A percentile compares a stretch with the other conserved stretches of the same genome.
Evolutionary conservation across 2,329 filamentous ascomycete species (phyloP).

Genomic region (Aspergillus novoparasiticus): DNA sequence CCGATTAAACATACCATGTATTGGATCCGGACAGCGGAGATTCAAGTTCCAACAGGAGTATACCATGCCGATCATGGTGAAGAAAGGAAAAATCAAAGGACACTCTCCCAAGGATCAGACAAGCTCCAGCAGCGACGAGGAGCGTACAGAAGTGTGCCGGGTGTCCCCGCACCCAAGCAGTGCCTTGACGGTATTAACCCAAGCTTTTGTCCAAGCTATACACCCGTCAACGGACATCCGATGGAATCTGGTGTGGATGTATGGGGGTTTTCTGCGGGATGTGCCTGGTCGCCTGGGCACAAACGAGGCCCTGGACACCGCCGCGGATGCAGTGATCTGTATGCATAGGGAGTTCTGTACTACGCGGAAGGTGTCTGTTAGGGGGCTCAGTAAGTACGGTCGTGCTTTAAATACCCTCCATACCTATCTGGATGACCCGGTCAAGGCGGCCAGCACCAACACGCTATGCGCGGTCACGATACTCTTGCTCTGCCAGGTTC

Average conservation of each 20-base stretch:
- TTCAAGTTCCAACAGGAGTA: slow-evolving; percentile 53
- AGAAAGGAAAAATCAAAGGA: not conserved
- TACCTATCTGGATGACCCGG: slow-evolving; percentile 32
- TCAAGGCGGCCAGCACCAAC: slow-evolving; percentile 33
- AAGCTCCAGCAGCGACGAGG: not conserved
- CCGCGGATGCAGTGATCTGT: slow-evolving; percentile 33
- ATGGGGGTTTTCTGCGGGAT: slow-evolving; percentile 50
- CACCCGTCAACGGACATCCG: slow-evolving; percentile 45
- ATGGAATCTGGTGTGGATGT: slow-evolving; percentile 51
- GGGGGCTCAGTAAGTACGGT: slow-evolving; percentile 35
- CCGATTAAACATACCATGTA: slow-evolving; percentile 48
- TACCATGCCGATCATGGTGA: not conserved
- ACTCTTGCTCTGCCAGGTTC: slow-evolving; percentile 35
- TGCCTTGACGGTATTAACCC: slow-evolving; percentile 32
- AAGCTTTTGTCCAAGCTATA: slow-evolving; percentile 37
- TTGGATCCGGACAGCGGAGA: slow-evolving; percentile 51
- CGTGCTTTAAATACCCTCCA: slow-evolving; percentile 31
- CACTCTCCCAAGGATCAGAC: not conserved
- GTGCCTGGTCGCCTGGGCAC: slow-evolving; percentile 50
- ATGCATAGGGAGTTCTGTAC: slow-evolving; percentile 32
- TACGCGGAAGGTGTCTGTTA: slow-evolving; percentile 16
- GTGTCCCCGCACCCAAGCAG: slow-evolving; percentile 31
- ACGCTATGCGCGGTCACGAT: slow-evolving; percentile 43
- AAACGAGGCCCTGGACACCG: slow-evolving; percentile 50
- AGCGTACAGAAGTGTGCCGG: not conserved